Conservation (phyloP, 495 filamentous ascomycete genomes). For the Penicillium lividum region DNA sequence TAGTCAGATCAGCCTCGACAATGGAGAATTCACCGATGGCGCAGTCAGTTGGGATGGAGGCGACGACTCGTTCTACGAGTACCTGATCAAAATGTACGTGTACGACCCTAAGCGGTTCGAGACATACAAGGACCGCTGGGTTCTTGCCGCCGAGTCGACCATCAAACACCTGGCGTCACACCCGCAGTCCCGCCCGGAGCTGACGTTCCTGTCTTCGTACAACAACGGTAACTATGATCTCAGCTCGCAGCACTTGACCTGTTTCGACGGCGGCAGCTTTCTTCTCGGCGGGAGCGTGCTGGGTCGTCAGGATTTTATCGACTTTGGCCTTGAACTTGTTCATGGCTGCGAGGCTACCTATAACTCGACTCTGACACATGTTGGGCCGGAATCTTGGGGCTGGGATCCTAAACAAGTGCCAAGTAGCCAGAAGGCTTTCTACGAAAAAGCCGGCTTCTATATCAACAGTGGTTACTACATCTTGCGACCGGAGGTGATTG, state of each 20-base stretch:
- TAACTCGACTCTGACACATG: slow-evolving; percentile 61
- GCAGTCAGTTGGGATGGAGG: slow-evolving; percentile 79
- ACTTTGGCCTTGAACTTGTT: slow-evolving; percentile 76
- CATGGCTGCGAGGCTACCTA: slow-evolving; percentile 77
- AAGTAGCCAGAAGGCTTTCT: slow-evolving; percentile 55
- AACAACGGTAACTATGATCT: slow-evolving; percentile 51
- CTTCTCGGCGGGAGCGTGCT: slow-evolving; percentile 80
- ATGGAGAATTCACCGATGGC: slow-evolving; percentile 67
- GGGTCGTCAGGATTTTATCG: slow-evolving; percentile 58
- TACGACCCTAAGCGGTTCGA: slow-evolving; percentile 70
- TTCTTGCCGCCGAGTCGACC: slow-evolving; percentile 73
- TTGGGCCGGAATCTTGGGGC: slow-evolving; percentile 76
- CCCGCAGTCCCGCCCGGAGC: slow-evolving; percentile 64
- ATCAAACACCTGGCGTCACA: slow-evolving; percentile 73
- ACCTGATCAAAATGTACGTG: slow-evolving; percentile 91
- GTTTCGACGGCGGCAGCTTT: slow-evolving; percentile 87
- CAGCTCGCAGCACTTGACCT: slow-evolving; percentile 67
- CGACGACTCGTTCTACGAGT: slow-evolving; percentile 86
- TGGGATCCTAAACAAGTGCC: slow-evolving; percentile 63
- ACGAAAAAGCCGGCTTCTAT: slow-evolving; percentile 69
- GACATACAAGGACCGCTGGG: slow-evolving; percentile 71
- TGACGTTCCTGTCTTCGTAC: slow-evolving; percentile 75
- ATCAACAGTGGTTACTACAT: slow-evolving; percentile 63
- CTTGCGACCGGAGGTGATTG: slow-evolving; percentile 81
- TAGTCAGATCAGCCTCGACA: slow-evolving; percentile 61